Evolutionary conservation across 2,329 filamentous ascomycete species (phyloP).

Genomic region (Metarhizium rileyi): DNA sequence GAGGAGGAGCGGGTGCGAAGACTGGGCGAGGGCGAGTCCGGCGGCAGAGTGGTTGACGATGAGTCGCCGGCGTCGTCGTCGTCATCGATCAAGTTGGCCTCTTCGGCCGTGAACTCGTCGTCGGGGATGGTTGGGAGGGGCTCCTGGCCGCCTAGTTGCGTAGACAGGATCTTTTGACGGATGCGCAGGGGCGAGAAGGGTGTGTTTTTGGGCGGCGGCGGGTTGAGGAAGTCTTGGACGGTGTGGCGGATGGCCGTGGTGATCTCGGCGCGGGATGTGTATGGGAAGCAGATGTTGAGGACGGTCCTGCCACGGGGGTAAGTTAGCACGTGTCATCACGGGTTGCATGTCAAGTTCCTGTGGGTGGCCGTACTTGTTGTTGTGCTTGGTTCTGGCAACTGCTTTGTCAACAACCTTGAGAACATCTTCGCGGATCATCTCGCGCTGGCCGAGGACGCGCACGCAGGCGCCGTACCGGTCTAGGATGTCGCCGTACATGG

Average conservation of each 20-base stretch:
- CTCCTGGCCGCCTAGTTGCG: constrained; percentile 42
- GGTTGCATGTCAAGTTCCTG: neutral
- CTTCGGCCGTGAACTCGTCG: constrained; percentile 26
- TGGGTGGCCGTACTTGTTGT: constrained; percentile 54
- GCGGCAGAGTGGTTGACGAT: constrained; percentile 49
- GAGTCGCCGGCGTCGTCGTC: constrained; percentile 44
- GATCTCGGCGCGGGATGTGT: constrained; percentile 93
- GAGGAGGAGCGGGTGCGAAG: constrained; percentile 22
- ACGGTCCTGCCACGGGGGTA: constrained; percentile 30
- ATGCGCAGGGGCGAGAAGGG: constrained; percentile 86
- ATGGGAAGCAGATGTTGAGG: constrained; percentile 95
- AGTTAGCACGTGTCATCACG: constrained; percentile 4
- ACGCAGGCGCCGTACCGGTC: constrained; percentile 87
- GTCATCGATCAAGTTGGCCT: constrained; percentile 23
- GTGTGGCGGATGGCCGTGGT: constrained; percentile 81
- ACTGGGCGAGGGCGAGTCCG: constrained; percentile 39
- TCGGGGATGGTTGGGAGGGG: constrained; percentile 39
- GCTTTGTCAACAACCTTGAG: constrained; percentile 80
- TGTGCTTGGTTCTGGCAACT: constrained; percentile 76
- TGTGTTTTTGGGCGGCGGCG: constrained; percentile 53
- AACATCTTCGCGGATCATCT: constrained; percentile 79
- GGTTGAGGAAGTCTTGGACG: constrained; percentile 74
- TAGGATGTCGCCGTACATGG: constrained; percentile 85
- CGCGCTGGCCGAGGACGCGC: constrained; percentile 73
- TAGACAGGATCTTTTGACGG: constrained; percentile 70